Conservation (phyloP, 2,329 filamentous ascomycete genomes). For the Seiridium cupressi region DNA sequence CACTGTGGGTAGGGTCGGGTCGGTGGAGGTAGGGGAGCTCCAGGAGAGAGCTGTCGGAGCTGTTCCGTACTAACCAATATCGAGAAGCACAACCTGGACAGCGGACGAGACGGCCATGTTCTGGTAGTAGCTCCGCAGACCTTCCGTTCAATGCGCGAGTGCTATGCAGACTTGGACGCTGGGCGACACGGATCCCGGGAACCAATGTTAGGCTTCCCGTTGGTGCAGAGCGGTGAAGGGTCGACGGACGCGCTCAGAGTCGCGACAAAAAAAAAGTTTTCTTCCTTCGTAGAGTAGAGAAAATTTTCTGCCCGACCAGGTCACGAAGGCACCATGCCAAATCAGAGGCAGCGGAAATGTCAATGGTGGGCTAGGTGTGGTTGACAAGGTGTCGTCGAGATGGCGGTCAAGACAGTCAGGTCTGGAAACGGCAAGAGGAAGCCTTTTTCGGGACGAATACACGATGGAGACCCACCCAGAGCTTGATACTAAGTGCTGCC, state of each 20-base stretch:
- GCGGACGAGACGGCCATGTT: constrained; percentile 31
- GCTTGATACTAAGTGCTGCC: background rate
- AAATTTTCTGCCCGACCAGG: constrained; percentile 1
- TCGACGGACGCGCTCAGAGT: background rate
- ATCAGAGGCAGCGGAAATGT: constrained; percentile 12
- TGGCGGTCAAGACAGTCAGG: constrained; percentile 28
- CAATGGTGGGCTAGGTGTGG: constrained; percentile 15
- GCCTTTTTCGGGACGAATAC: background rate
- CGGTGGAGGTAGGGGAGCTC: constrained; percentile 2
- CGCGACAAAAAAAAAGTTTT: background rate
- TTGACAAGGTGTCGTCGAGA: constrained; percentile 20
- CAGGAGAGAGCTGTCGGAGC: background rate
- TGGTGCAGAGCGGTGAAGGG: constrained; percentile 21
- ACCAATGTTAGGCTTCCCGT: constrained; percentile 19
- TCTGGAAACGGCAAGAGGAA: constrained; percentile 13
- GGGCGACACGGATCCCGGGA: constrained; percentile 11
- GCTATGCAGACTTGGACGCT: constrained; percentile 6
- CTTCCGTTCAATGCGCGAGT: background rate
- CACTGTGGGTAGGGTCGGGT: constrained; percentile 6
- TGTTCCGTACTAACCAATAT: constrained; percentile 50
- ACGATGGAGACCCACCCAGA: background rate
- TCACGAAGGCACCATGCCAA: constrained; percentile 10
- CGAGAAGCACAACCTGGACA: constrained; percentile 51
- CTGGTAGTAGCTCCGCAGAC: background rate
- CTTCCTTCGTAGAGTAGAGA: background rate